Conservation (phyloP, 805 yeast genomes). For the Saturnispora bothae region DNA sequence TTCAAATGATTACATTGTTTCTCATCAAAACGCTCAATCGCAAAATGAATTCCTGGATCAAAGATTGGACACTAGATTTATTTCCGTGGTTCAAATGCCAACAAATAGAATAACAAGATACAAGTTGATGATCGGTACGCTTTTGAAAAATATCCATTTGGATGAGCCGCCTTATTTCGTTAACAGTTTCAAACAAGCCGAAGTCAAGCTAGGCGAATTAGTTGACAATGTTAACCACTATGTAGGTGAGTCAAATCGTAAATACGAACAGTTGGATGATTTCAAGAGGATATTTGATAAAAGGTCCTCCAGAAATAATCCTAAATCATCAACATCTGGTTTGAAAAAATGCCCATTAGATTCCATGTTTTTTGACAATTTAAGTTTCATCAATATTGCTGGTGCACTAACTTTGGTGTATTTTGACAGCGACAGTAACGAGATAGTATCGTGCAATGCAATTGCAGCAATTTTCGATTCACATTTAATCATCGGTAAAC, state of each 20-base stretch:
- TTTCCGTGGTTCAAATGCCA: conserved; percentile 45
- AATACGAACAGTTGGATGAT: conserved; percentile 13
- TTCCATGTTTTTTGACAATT: conserved; percentile 32
- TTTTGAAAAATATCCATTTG: conserved; percentile 21
- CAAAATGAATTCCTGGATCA: conserved; percentile 28
- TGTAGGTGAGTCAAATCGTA: conserved; percentile 15
- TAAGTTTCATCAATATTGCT: conserved; percentile 35
- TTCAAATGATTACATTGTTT: conserved; percentile 22
- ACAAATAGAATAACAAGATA: conserved; percentile 40
- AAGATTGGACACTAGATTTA: conserved; percentile 39
- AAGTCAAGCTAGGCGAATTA: conserved; percentile 16
- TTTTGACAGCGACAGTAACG: conserved; percentile 20
- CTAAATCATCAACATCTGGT: not conserved
- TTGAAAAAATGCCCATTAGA: conserved; percentile 2
- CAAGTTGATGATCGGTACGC: conserved; percentile 37
- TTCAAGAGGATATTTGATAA: conserved; percentile 14
- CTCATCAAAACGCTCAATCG: conserved; percentile 12
- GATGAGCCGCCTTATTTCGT: conserved; percentile 18
- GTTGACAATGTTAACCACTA: conserved; percentile 18
- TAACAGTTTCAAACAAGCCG: conserved; percentile 17
- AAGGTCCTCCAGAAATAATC: not conserved
- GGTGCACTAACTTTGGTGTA: conserved; percentile 36
- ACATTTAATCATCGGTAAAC: conserved; percentile 34
- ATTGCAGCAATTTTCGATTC: conserved; percentile 40
- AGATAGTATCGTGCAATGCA: conserved; percentile 16